Percentiles rank a stretch among this genome's conserved stretches.
Conservation (phyloP, 768 basidiomycete genomes). For the Butyriboletus loyo region DNA sequence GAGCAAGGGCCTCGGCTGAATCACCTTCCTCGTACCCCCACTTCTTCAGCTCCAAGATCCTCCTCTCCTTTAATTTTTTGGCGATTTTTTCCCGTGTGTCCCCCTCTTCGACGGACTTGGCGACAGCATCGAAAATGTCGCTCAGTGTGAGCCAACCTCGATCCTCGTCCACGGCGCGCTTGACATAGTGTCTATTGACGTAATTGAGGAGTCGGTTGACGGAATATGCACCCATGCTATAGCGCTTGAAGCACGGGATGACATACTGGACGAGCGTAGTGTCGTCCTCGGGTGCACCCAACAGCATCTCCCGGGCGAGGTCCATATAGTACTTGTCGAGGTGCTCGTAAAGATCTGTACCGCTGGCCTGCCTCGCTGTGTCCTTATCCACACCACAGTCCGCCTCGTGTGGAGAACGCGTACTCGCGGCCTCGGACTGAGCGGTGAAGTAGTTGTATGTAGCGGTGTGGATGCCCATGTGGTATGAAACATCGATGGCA, state of each 20-base stretch:
- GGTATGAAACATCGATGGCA: slow-evolving; percentile 66
- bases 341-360: slow-evolving; percentile 69
- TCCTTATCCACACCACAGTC: slow-evolving; percentile 27
- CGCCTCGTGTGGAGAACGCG: slow-evolving; percentile 10
- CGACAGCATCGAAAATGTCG: slow-evolving; percentile 61
- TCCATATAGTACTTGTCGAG: slow-evolving; percentile 70
- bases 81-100: slow-evolving; percentile 62
- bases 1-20: slow-evolving; percentile 43
- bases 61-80: slow-evolving; percentile 54
- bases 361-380: slow-evolving; percentile 37
- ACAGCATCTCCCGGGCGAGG: slow-evolving; percentile 55
- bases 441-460: slow-evolving; percentile 76
- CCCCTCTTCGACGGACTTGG: slow-evolving; percentile 47
- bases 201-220: slow-evolving; percentile 75
- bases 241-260: slow-evolving; percentile 68
- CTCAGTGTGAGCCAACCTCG: slow-evolving; percentile 70
- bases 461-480: slow-evolving; percentile 78
- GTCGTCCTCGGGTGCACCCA: slow-evolving; percentile 67
- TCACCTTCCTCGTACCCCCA: slow-evolving; percentile 66
- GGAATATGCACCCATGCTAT: slow-evolving; percentile 61
- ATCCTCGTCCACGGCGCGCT: slow-evolving; percentile 75
- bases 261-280: slow-evolving; percentile 65
- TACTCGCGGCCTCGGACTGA: slow-evolving; percentile 48
- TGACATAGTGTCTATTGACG: slow-evolving; percentile 67
- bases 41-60: slow-evolving; percentile 59